Conservation (phyloP, 768 basidiomycete genomes). For the Tephrocybe sp. region DNA sequence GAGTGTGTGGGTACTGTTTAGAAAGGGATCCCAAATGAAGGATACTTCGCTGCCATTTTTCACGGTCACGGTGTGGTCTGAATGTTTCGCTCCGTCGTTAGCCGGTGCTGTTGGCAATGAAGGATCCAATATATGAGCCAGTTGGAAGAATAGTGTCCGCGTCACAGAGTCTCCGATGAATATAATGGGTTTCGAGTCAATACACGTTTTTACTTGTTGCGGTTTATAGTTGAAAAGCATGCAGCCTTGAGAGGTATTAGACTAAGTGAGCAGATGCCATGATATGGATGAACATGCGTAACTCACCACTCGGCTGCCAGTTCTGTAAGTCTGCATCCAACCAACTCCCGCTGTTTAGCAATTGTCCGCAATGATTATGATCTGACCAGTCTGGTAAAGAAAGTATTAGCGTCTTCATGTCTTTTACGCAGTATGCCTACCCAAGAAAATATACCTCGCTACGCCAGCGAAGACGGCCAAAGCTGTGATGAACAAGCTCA, state of each 20-base stretch:
- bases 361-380: constrained; percentile 68
- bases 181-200: constrained; percentile 58
- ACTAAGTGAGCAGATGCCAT: neutral
- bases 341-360: constrained; percentile 78
- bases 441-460: constrained; percentile 31
- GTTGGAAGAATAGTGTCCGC: constrained; percentile 75
- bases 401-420: neutral
- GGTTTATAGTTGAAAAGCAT: constrained; percentile 70
- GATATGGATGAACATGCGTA: too few species aligned
- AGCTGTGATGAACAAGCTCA: constrained; percentile 32
- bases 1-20: constrained; percentile 64
- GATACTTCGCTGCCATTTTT: constrained; percentile 46
- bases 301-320: constrained; percentile 88
- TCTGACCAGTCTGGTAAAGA: constrained; percentile 63
- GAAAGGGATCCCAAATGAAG: constrained; percentile 87
- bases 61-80: constrained; percentile 54
- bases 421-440: constrained; percentile 11
- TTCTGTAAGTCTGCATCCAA: constrained; percentile 61
- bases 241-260: constrained; percentile 54
- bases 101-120: constrained; percentile 51
- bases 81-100: constrained; percentile 66
- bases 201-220: constrained; percentile 52
- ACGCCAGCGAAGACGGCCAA: constrained; percentile 41
- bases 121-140: constrained; percentile 61
- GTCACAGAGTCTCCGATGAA: constrained; percentile 89